Conservation (phyloP, 805 yeast genomes). For the Yarrowia sp. region DNA sequence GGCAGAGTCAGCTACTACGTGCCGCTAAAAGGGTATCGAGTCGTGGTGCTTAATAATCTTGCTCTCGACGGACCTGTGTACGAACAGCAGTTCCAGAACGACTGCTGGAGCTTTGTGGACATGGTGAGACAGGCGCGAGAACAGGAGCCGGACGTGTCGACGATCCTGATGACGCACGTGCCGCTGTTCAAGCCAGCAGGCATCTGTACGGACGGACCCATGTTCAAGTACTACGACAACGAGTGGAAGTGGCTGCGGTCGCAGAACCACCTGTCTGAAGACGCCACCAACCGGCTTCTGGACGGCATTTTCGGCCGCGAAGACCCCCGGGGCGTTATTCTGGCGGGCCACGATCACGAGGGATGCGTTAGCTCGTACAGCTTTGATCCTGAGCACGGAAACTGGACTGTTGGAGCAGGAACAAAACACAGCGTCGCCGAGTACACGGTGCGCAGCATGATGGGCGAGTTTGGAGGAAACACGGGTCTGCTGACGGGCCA, state of each 20-base stretch:
- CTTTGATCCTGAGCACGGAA: conserved; percentile 35
- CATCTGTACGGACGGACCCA: conserved; percentile 83
- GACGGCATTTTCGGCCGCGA: conserved; percentile 59
- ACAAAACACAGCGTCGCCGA: conserved; percentile 50
- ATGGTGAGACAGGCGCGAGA: conserved; percentile 40
- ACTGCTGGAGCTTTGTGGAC: conserved; percentile 72
- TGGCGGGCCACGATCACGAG: conserved; percentile 95
- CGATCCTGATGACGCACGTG: conserved; percentile 81
- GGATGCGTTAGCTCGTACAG: conserved; percentile 80
- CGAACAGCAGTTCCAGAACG: conserved; percentile 64
- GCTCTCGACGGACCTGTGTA: conserved; percentile 87
- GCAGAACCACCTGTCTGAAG: conserved; percentile 77
- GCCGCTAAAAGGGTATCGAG: conserved; percentile 65
- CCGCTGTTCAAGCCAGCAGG: conserved; percentile 85
- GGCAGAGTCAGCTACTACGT: conserved; percentile 85
- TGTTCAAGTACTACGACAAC: conserved; percentile 55
- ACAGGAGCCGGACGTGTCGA: conserved; percentile 43
- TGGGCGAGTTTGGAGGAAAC: conserved; percentile 94
- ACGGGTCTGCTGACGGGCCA: conserved; percentile 78
- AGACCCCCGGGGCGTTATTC: conserved; percentile 56
- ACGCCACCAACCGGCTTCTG: conserved; percentile 64
- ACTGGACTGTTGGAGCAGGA: neutral
- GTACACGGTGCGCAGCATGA: conserved; percentile 84
- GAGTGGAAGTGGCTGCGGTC: conserved; percentile 67
- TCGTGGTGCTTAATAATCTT: conserved; percentile 83